Base-by-base conservation (phyloP, 768 basidiomycete genomes). In the Gautieria morchelliformis region DNA sequence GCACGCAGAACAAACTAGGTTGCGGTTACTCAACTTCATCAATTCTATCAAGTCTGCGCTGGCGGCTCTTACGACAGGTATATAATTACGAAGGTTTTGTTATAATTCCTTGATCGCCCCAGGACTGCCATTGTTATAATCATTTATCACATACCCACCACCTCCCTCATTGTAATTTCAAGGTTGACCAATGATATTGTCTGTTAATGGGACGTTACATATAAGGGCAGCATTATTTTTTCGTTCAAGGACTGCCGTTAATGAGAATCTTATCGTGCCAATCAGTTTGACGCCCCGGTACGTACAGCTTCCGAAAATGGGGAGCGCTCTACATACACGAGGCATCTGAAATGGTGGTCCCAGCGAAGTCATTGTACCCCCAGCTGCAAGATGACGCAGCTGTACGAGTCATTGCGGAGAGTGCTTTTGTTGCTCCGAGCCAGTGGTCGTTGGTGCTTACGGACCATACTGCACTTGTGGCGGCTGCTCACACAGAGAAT, bases 1-100 rank as follows among this genome's bases (percentile, higher is more conserved):
- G 27, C 15, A 9, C 20, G 24, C 48, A 60, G 59, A 60, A 37
- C 53, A 53, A 44, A 59, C 40, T 32, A 45, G 59, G 12, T 41
- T 60, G 46, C 47, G 55, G 33, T 40, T 60, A 19, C 20, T 60
- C n/a, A 49, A 60, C 35, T 60, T 60, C 41, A 60, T 60, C 33
- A 44, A 24, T 12, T 56, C 53, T 3, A 56, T 60, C 46, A 60
- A 60, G 37, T 35, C 59, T 20, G 59, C 59, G 11, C 41, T 60
- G 22, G 59, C 59, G n/a, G 47, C 55, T 15, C 27, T 49, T 17
- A 49, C 48, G 17, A 49, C 48, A 14, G 22, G 48, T 6, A 8
- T 49, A 22, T 49, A 24, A 30, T 33, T 49, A 8, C n/a, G 4
- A 9, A 2, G 17, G 4, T 10, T 44, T 44, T 44, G 42, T n/a